Base-by-base conservation (phyloP, 1,284 basidiomycete species). In the Kwoniella shivajii region DNA sequence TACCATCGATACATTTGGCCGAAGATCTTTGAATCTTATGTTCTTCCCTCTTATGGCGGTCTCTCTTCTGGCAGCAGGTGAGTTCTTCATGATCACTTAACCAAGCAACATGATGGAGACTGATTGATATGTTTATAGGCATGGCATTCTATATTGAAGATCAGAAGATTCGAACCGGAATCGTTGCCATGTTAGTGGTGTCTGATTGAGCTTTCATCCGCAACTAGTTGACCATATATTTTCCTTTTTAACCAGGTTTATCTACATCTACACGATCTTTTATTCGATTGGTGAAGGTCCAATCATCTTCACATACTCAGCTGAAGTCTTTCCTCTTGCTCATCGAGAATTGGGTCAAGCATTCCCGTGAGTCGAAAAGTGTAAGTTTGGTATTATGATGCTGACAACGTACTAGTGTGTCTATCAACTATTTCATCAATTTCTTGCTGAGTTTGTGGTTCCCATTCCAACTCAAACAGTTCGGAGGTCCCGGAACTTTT, bases 1-100 rank as follows among this genome's bases (percentile, higher is more conserved):
- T 76, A 78, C 78, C 11, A 79, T 80, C 47, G 68, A 71, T 43
- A 65, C 66, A 1, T 89, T 85, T 65, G 87, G 88, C 13, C 82
- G 88, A 27, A 80, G 87, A 27, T 87, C 85, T 63, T 77, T 88
- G 3, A 75, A 88, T 29, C 79, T 88, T 34, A 75, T 85, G 63
- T 43, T 43, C 26, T 51, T 68, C 58, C 50, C 85, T 80, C 4
- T 84, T 82, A 72, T 86, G 82, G 42, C 78, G 69, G 82, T 84
- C 66, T 85, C 83, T 64, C 73, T 75, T 70, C 72, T 78, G 72
- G 85, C 83, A 0, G 87, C 88, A 4, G 84, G 87, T 73, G 90
- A 88, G 88, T 79, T 86, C 36, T 84, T 90, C 69, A 80, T 80
- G 57, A 88, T 26, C 81, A 87, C 20, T 86, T 84, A n/a, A n/a